These are phyloP conservation scores for Phialocephala sp. DNA, from an alignment of 2,329 filamentous ascomycete species.

Conservation along the genomic window DNA sequence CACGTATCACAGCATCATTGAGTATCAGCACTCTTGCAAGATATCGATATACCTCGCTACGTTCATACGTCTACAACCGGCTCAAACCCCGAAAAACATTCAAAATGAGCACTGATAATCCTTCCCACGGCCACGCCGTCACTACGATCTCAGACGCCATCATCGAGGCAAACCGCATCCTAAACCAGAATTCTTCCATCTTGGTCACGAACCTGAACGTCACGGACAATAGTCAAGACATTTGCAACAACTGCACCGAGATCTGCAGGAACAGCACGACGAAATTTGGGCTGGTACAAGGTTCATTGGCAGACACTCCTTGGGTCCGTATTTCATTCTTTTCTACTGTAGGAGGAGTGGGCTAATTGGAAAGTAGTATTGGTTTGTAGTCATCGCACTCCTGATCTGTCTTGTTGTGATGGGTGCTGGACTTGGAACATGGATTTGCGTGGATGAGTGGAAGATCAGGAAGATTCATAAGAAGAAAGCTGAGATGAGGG, in stretches of 20 bases:
- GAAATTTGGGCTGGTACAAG: too few species aligned
- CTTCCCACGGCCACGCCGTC: not conserved
- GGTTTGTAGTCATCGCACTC: not conserved
- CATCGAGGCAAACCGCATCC: not conserved
- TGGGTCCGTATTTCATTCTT: not conserved
- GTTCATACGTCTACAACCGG: too few species aligned
- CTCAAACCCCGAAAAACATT: too few species aligned
- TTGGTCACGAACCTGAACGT: not conserved
- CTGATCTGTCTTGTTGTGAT: not conserved
- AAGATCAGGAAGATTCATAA: not conserved
- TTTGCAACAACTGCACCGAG: not conserved
- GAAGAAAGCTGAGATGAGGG: not conserved
- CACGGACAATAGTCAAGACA: not conserved
- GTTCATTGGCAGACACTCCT: not conserved
- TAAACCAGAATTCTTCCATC: not conserved
- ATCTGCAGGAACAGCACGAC: not conserved
- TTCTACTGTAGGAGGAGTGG: not conserved
- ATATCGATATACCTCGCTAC: too few species aligned
- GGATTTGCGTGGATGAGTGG: conserved; percentile 2
- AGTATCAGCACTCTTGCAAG: too few species aligned
- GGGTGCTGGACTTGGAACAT: not conserved
- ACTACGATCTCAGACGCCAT: not conserved
- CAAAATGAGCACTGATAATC: not conserved
- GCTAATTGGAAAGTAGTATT: not conserved
- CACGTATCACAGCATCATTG: too few species aligned